Evolutionary conservation across 805 yeast genomes (phyloP), one percentile per base, ranked within the genome.

Genomic region (Candida orba): DNA sequence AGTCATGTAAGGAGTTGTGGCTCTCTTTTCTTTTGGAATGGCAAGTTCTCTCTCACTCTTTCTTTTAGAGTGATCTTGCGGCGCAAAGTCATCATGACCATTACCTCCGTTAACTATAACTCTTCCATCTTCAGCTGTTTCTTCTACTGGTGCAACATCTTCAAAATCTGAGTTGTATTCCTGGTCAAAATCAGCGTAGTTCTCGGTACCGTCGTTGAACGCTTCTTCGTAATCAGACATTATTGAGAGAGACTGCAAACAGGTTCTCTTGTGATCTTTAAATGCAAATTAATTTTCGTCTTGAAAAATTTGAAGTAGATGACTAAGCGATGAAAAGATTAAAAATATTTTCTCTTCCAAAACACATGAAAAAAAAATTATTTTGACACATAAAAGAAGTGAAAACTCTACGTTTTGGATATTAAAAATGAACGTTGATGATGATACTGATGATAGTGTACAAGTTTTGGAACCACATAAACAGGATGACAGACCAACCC

Each of bases 1-100:
- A 45, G 99, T 93, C 98, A 93, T 90, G 64, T 91, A 93, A 42
- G 99, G 99, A 6, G 99, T 93, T 13, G 99, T 93, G 24, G 89
- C 76, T 65, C 99, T 79, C 52, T 85, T 71, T 20, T 87, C 95
- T 54, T 78, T 86, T 45, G 96, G 85, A 47, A 93, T 88, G 17
- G 97, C 95, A 57, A 87, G 78, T 54, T 84, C 93, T 53, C 74
- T 81, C 50, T 78, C 71, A 8, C 91, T 76, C 60, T 84, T 84
- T 50, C 73, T 78, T 57, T 74, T 75, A n/a, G 24, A 24, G 49
- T 57, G 51, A 25, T 58, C 61, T 34, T 62, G 67, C 12, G 55
- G 56, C 22, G 58, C 66, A 34, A 61, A 66, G 32, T 77, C 86
- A 14, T 73, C 76, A 15, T 82, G 74, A 40, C 88, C 82, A 41